These are phyloP conservation scores for Ceratobasidium sp. DNA, from an alignment of 1,284 basidiomycete genomes.

Conservation along the genomic window DNA sequence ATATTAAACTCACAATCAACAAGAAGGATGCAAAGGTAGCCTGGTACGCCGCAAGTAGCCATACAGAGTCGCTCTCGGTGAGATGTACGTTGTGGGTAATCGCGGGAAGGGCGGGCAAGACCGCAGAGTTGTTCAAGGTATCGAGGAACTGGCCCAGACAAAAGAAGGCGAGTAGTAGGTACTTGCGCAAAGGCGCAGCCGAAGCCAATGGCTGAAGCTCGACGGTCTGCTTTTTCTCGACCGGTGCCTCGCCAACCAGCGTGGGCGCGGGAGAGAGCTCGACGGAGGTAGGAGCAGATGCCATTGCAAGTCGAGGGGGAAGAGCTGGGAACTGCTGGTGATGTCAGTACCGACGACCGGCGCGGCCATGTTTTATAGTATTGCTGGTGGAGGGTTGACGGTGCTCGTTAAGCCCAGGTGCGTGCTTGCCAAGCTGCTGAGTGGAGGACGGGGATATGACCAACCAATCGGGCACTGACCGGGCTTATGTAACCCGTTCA, in stretches of 20 bases:
- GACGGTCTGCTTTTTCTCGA: not conserved
- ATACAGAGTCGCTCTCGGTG: constrained; percentile 22
- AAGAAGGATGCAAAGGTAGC: constrained; percentile 31
- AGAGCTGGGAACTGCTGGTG: not conserved
- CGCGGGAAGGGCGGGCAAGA: constrained; percentile 57
- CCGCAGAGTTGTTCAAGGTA: constrained; percentile 58
- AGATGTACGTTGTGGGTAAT: constrained; percentile 48
- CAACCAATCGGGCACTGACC: not conserved
- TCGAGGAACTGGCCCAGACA: constrained; percentile 59
- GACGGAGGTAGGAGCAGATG: constrained; percentile 7
- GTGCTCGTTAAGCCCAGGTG: not conserved
- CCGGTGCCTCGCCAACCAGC: not conserved
- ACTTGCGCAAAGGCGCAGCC: constrained; percentile 46
- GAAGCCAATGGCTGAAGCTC: constrained; percentile 3
- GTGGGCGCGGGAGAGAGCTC: constrained; percentile 35
- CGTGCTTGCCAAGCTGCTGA: constrained; percentile 11
- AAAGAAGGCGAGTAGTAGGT: constrained; percentile 55
- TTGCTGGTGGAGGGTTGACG: not conserved
- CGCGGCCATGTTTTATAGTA: constrained; percentile 7
- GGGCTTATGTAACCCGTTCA: too few relatives aligned
- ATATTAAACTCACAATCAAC: constrained; percentile 20
- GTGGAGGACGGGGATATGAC: not conserved
- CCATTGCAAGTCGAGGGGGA: constrained; percentile 4
- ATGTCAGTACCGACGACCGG: not conserved
- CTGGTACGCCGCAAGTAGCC: constrained; percentile 37